phyloP scores from a whole-genome alignment of 106 monocot genomes.

The Cymbidium sinense region DNA sequence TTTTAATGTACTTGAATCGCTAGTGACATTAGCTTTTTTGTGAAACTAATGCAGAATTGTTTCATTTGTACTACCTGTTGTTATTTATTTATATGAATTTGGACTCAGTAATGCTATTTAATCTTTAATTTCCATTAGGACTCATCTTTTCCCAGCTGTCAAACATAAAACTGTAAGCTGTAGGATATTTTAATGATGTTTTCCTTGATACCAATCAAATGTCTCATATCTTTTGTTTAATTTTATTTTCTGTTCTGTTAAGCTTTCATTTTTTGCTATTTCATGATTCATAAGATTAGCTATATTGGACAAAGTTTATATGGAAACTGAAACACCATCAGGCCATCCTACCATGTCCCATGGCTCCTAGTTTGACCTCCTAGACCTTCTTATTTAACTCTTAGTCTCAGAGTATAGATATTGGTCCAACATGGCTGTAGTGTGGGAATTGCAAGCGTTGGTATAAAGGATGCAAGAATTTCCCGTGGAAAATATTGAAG shows the following conservation, averaged over 20 bases:
- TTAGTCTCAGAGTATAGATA: not conserved
- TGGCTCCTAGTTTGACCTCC: not conserved
- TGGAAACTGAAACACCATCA: not conserved
- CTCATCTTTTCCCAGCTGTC: not conserved
- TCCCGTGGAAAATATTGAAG: not conserved
- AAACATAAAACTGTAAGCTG: not conserved
- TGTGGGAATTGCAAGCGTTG: not conserved
- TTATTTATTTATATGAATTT: not conserved
- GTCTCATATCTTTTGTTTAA: not conserved
- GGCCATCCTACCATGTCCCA: not conserved
- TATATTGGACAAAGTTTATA: too few species aligned
- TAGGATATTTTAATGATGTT: not conserved
- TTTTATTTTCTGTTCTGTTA: not conserved
- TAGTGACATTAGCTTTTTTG: not conserved
- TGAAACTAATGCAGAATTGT: not conserved
- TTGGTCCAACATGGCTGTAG: not conserved
- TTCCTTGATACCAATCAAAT: not conserved
- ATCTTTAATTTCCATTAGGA: not conserved
- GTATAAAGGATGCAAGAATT: not conserved
- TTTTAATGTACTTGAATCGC: not conserved
- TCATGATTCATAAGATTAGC: not conserved
- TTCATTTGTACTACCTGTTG: not conserved
- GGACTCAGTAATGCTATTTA: not conserved
- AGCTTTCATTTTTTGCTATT: not conserved
- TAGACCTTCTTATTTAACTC: not conserved